These are phyloP conservation scores for Fusarium gaditjirri DNA, from an alignment of 2,329 filamentous ascomycete genomes.

Conservation along the genomic window DNA sequence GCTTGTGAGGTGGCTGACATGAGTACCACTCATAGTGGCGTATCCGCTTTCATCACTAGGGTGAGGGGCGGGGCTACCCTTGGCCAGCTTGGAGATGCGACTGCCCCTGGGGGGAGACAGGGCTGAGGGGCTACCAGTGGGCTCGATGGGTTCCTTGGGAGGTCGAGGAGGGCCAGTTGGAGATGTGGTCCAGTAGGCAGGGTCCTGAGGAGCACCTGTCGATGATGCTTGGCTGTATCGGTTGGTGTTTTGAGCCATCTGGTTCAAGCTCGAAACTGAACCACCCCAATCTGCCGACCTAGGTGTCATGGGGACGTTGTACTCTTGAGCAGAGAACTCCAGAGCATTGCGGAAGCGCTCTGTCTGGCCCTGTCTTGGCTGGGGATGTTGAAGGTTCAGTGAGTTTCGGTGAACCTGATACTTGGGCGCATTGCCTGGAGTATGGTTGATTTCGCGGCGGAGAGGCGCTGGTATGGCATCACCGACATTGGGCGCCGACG, in stretches of 20 bases:
- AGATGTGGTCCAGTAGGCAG: constrained; percentile 59
- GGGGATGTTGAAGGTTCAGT: constrained; percentile 81
- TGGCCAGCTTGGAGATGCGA: constrained; percentile 63
- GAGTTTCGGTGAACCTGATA: constrained; percentile 86
- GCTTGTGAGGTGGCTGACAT: constrained; percentile 62
- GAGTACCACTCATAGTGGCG: constrained; percentile 58
- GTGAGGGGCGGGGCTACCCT: constrained; percentile 66
- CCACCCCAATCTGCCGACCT: constrained; percentile 71
- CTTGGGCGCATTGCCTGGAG: constrained; percentile 77
- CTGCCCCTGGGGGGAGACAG: constrained; percentile 59
- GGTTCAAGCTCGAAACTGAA: constrained; percentile 68
- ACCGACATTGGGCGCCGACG: constrained; percentile 26
- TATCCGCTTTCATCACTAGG: constrained; percentile 67
- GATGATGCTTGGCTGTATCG: constrained; percentile 60
- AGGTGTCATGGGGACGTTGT: constrained; percentile 69
- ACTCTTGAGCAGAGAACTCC: constrained; percentile 78
- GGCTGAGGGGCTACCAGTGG: constrained; percentile 51
- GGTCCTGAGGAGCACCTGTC: constrained; percentile 46
- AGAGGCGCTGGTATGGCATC: constrained; percentile 48
- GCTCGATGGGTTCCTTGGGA: constrained; percentile 70
- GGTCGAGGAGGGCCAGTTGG: constrained; percentile 64
- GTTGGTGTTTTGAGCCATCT: constrained; percentile 59
- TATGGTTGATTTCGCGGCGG: constrained; percentile 60
- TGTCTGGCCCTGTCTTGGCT: constrained; percentile 78
- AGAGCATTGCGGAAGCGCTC: constrained; percentile 78